Percentiles rank a stretch among this genome's conserved stretches.
phyloP scores from a whole-genome alignment of 1,139 yeast species.

The Kodamaea alishanica region DNA sequence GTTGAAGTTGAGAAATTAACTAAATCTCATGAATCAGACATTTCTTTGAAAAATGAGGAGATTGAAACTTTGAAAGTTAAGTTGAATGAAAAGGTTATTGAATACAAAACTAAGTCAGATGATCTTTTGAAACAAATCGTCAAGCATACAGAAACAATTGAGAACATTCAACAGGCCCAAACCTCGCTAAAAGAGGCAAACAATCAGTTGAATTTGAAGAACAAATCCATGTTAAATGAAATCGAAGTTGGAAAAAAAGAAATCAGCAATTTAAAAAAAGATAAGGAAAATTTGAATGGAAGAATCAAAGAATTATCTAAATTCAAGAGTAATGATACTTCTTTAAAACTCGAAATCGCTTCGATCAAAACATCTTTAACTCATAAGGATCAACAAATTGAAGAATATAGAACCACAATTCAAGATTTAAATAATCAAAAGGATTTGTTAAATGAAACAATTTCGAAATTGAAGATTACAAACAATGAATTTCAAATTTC shows the following conservation, averaged over 20 bases:
- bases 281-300: constrained; percentile 25
- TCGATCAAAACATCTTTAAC: constrained; percentile 36
- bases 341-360: constrained; percentile 41
- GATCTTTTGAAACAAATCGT: constrained; percentile 2
- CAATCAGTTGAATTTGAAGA: constrained; percentile 9
- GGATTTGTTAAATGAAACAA: constrained; percentile 33
- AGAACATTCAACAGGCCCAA: background rate
- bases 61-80: constrained; percentile 9
- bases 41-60: constrained; percentile 3
- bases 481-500: constrained; percentile 40
- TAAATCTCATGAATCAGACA: background rate
- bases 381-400: constrained; percentile 50
- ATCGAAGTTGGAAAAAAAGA: constrained; percentile 17
- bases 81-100: constrained; percentile 8
- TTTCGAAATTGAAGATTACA: constrained; percentile 42
- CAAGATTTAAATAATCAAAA: constrained; percentile 36
- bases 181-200: constrained; percentile 6
- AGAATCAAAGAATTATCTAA: constrained; percentile 32
- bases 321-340: constrained; percentile 36
- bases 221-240: constrained; percentile 9
- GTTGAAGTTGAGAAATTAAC: constrained; percentile 6
- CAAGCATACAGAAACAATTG: constrained; percentile 1
- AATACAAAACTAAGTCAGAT: constrained; percentile 3
- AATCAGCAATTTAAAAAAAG: constrained; percentile 20
- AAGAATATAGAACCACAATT: constrained; percentile 38